Evolutionary conservation across 768 basidiomycete species (phyloP).

Genomic region (Tricholoma hemisulphureum): DNA sequence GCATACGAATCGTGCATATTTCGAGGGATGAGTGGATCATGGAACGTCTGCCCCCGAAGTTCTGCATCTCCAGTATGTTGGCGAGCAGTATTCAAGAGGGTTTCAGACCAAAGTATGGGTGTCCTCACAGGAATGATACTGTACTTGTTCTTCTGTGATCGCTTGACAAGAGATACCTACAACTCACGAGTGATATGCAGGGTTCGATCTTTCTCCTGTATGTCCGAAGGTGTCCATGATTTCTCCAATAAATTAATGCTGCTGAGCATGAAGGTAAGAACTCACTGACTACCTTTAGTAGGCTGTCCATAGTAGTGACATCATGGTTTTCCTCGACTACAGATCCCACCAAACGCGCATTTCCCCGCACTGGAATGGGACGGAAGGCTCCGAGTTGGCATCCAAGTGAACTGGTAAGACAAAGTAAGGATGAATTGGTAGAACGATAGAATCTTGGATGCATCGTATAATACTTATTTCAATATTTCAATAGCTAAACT

Average conservation of each 20-base stretch:
- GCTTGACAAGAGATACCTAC: neutral
- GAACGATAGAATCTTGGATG: neutral
- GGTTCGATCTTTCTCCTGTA: constrained; percentile 54
- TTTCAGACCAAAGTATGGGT: constrained; percentile 56
- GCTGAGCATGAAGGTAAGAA: constrained; percentile 4
- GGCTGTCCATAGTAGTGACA: constrained; percentile 54
- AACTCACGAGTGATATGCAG: constrained; percentile 50
- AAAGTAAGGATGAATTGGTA: no score
- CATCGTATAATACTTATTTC: no score
- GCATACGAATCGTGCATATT: constrained; percentile 73
- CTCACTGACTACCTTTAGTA: constrained; percentile 60
- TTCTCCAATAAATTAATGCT: neutral
- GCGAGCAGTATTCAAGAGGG: constrained; percentile 43
- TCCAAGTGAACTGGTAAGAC: neutral
- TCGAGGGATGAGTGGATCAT: constrained; percentile 39
- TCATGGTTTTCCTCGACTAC: constrained; percentile 56
- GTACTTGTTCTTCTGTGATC: constrained; percentile 1
- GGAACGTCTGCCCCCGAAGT: constrained; percentile 6
- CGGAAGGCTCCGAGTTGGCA: neutral
- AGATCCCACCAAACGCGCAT: constrained; percentile 15
- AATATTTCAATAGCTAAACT: no score
- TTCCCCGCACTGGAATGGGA: neutral
- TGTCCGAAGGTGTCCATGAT: neutral
- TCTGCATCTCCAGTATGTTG: constrained; percentile 15
- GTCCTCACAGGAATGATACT: constrained; percentile 60